Percentiles rank a stretch among this genome's conserved stretches.
phyloP scores from a whole-genome alignment of 2,329 filamentous ascomycete genomes.

The Fusarium pilosicola region DNA sequence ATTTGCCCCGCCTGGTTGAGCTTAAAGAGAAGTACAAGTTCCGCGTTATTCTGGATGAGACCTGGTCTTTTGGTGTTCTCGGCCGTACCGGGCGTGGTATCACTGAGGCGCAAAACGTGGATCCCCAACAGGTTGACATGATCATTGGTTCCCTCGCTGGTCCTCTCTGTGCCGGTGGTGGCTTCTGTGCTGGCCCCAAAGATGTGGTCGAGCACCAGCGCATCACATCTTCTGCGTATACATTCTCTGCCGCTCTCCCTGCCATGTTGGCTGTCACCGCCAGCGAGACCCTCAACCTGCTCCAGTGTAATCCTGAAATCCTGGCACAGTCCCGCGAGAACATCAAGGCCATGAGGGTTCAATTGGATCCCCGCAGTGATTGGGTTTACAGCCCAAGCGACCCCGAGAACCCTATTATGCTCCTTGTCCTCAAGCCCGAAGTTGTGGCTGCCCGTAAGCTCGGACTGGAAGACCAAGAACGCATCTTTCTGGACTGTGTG shows the following conservation, averaged over 20 bases:
- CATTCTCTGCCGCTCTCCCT: constrained; percentile 93
- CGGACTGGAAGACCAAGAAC: constrained; percentile 80
- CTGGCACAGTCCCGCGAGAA: constrained; percentile 84
- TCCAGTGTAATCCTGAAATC: constrained; percentile 88
- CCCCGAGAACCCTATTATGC: constrained; percentile 85
- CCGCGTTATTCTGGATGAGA: constrained; percentile 96
- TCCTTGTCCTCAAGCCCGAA: constrained; percentile 85
- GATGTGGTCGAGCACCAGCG: constrained; percentile 97
- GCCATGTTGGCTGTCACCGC: constrained; percentile 96
- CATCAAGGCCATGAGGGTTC: constrained; percentile 83
- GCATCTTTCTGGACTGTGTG: constrained; percentile 87
- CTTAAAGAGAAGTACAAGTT: constrained; percentile 98
- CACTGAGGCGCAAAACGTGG: constrained; percentile 96
- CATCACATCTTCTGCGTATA: constrained; percentile 91
- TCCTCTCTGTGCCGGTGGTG: constrained; percentile 89
- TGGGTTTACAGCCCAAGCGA: constrained; percentile 88
- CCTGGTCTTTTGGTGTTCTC: constrained; percentile 95
- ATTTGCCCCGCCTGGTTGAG: constrained; percentile 90
- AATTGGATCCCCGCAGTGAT: constrained; percentile 92
- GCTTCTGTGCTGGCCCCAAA: constrained; percentile 91
- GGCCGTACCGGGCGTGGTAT: constrained; percentile 91
- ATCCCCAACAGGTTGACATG: constrained; percentile 94
- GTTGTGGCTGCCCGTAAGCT: constrained; percentile 77
- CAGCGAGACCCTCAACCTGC: constrained; percentile 85
- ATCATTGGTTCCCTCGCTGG: constrained; percentile 93